Conservation (phyloP, 768 basidiomycete genomes). For the Macrolepiota dolichaula region DNA sequence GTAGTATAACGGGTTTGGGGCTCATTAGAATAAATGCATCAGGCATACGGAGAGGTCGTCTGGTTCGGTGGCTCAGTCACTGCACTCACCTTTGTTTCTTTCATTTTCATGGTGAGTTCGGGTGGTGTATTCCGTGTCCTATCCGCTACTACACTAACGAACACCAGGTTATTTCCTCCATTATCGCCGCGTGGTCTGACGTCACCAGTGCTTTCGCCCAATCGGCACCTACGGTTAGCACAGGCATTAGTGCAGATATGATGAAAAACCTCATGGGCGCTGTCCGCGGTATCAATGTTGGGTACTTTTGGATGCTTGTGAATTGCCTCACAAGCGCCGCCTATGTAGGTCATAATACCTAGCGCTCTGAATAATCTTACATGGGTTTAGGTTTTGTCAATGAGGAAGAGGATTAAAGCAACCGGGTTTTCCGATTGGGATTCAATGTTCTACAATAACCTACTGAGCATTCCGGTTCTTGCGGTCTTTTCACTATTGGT, state of each 20-base stretch:
- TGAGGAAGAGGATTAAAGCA: slow-evolving; percentile 94
- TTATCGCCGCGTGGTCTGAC: slow-evolving; percentile 97
- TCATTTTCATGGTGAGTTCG: slow-evolving; percentile 79
- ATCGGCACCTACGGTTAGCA: slow-evolving; percentile 31
- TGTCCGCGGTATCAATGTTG: slow-evolving; percentile 59
- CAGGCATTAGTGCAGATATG: slow-evolving; percentile 29
- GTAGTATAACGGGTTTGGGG: not conserved
- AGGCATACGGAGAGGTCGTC: slow-evolving; percentile 97
- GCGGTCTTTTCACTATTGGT: slow-evolving; percentile 75
- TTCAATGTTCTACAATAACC: slow-evolving; percentile 98
- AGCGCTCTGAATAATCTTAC: not conserved
- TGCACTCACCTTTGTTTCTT: slow-evolving; percentile 82
- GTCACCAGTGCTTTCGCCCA: slow-evolving; percentile 46
- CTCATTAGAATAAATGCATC: slow-evolving; percentile 3
- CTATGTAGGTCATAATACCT: slow-evolving; percentile 57
- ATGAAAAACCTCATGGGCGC: slow-evolving; percentile 41
- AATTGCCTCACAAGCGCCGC: slow-evolving; percentile 90
- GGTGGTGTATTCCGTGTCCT: not conserved
- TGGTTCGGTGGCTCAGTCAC: slow-evolving; percentile 95
- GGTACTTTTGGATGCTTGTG: slow-evolving; percentile 95
- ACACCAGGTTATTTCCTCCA: slow-evolving; percentile 78
- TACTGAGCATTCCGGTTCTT: slow-evolving; percentile 91
- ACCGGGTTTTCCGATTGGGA: slow-evolving; percentile 98
- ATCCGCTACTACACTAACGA: not conserved
- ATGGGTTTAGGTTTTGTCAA: slow-evolving; percentile 76